phyloP scores from a whole-genome alignment of 139 green algal genomes.

The Astrephomene gubernaculifera region DNA sequence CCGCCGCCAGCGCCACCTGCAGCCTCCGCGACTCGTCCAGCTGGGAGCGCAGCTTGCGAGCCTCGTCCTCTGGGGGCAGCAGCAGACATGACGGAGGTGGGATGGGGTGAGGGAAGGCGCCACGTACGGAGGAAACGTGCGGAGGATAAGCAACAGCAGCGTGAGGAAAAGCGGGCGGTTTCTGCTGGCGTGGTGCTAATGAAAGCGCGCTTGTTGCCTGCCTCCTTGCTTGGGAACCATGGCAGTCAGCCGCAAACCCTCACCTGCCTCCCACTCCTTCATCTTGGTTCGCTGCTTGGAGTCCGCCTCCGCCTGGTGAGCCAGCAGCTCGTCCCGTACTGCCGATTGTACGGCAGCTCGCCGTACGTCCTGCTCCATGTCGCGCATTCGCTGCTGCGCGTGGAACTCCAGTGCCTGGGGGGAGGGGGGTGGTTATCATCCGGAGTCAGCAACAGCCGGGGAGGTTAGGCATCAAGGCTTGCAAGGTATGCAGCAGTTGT shows the following conservation, averaged over 20 bases:
- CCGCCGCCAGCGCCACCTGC: slow-evolving; percentile 16
- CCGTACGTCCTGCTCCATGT: slow-evolving; percentile 63
- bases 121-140: too few species aligned
- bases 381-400: slow-evolving; percentile 64
- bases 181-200: background rate
- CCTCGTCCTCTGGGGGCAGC: slow-evolving; percentile 45
- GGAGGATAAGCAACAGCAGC: background rate
- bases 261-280: slow-evolving; percentile 54
- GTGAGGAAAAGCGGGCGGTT: background rate
- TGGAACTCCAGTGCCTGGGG: slow-evolving; percentile 70
- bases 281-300: slow-evolving; percentile 41
- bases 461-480: too few species aligned
- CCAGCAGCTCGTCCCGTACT: slow-evolving; percentile 53
- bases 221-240: background rate
- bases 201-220: background rate
- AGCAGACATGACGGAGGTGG: background rate
- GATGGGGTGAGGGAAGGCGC: background rate
- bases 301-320: slow-evolving; percentile 48
- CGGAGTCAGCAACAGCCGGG: background rate
- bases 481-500: too few species aligned
- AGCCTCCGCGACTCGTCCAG: background rate
- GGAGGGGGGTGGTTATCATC: background rate
- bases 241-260: background rate
- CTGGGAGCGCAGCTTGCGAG: slow-evolving; percentile 26
- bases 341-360: slow-evolving; percentile 44